Evolutionary conservation across 768 basidiomycete genomes (phyloP).

Genomic region (Asterophora parasitica): DNA sequence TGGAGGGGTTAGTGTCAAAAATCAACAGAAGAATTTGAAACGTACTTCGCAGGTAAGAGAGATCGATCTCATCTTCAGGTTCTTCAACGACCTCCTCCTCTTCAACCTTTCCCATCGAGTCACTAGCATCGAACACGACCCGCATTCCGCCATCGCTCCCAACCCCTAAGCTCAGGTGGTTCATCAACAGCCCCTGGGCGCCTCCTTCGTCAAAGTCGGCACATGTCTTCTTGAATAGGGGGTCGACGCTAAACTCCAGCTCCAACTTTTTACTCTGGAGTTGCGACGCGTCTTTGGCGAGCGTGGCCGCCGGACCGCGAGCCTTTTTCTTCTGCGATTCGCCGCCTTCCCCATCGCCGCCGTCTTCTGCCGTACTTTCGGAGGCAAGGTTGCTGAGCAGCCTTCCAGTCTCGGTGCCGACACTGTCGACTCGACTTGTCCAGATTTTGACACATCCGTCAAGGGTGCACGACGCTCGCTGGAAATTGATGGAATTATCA

Average conservation of each 20-base stretch:
- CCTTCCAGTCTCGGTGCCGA: slow-evolving; percentile 95
- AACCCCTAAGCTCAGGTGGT: slow-evolving; percentile 78
- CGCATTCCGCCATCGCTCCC: slow-evolving; percentile 79
- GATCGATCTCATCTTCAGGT: slow-evolving; percentile 61
- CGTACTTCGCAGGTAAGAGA: slow-evolving; percentile 59
- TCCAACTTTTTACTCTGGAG: slow-evolving; percentile 91
- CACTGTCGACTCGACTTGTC: slow-evolving; percentile 96
- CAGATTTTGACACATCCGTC: slow-evolving; percentile 99
- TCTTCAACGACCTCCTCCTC: slow-evolving; percentile 76
- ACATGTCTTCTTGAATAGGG: slow-evolving; percentile 94
- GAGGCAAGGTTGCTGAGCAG: slow-evolving; percentile 83
- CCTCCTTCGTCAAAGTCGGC: slow-evolving; percentile 99
- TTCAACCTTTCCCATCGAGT: slow-evolving; percentile 75
- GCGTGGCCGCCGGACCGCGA: slow-evolving; percentile 72
- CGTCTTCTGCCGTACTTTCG: slow-evolving; percentile 50
- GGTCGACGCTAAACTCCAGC: slow-evolving; percentile 93
- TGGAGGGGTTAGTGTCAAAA: slow-evolving; percentile 5
- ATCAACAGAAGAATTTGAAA: slow-evolving; percentile 5
- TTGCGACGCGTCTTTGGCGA: slow-evolving; percentile 81
- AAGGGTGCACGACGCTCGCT: slow-evolving; percentile 94
- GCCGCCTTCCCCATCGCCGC: slow-evolving; percentile 54
- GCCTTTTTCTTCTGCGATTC: slow-evolving; percentile 55
- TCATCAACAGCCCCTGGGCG: slow-evolving; percentile 93
- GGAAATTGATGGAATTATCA: slow-evolving; percentile 98
- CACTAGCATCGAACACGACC: slow-evolving; percentile 95